Conservation (phyloP, 106 monocot species). For the Ottelia alismoides region DNA sequence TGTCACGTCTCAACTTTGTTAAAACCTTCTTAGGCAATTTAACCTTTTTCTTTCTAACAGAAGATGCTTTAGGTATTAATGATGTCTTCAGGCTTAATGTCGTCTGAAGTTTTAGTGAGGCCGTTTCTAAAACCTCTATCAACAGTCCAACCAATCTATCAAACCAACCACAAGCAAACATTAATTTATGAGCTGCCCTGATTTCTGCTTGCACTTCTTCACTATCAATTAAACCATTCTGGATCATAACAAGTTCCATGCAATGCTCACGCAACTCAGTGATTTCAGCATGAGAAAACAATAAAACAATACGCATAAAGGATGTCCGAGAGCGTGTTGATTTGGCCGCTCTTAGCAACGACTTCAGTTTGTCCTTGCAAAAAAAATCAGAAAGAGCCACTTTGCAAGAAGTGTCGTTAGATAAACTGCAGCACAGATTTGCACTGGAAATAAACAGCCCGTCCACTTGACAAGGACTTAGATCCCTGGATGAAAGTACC, state of each 20-base stretch:
- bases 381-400: conserved; percentile 36
- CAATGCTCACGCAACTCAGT: conserved; percentile 31
- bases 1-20: conserved; percentile 5
- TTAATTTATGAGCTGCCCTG: conserved; percentile 43
- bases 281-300: conserved; percentile 38
- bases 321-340: conserved; percentile 44
- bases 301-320: conserved; percentile 43
- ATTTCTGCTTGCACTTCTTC: conserved; percentile 41
- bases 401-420: conserved; percentile 28
- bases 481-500: conserved; percentile 30
- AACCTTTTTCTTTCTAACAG: conserved; percentile 35
- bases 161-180: conserved; percentile 48
- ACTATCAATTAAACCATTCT: conserved; percentile 32
- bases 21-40: conserved; percentile 25
- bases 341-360: conserved; percentile 36
- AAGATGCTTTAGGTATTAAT: neutral
- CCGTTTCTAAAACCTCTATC: conserved; percentile 28
- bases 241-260: conserved; percentile 33
- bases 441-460: conserved; percentile 54
- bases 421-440: conserved; percentile 49
- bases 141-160: conserved; percentile 45
- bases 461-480: conserved; percentile 48
- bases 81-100: conserved; percentile 1
- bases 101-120: conserved; percentile 26
- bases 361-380: conserved; percentile 36